Evolutionary conservation across 345 rosid genomes (phyloP).

Genomic region (Conringia planisiliqua): DNA sequence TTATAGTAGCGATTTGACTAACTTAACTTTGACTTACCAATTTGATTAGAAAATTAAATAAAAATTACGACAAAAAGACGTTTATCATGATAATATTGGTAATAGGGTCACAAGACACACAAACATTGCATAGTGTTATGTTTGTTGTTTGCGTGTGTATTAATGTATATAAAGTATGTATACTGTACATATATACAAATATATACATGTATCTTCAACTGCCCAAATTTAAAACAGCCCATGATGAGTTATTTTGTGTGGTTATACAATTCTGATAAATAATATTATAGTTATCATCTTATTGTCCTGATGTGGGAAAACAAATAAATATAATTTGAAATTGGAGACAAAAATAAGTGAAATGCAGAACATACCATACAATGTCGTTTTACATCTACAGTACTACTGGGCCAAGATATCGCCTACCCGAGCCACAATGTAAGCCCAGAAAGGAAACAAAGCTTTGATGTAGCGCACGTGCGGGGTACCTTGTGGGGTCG

Average conservation of each 20-base stretch:
- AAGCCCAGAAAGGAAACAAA: conserved; percentile 29
- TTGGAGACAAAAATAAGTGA: background rate
- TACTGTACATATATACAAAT: background rate
- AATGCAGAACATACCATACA: background rate
- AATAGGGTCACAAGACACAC: conserved; percentile 15
- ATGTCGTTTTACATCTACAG: conserved; percentile 12
- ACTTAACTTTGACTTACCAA: background rate
- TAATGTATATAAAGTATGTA: background rate
- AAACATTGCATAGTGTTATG: conserved; percentile 27
- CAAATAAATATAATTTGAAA: background rate
- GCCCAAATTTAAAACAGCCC: conserved; percentile 3
- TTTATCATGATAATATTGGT: background rate
- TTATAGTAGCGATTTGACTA: background rate
- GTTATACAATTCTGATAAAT: background rate
- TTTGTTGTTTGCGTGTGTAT: conserved; percentile 26
- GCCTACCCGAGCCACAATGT: background rate
- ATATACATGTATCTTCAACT: conserved; percentile 20
- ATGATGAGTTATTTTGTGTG: conserved; percentile 19
- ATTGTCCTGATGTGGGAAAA: background rate
- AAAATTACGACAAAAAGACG: background rate
- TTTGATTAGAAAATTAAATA: background rate
- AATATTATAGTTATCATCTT: background rate
- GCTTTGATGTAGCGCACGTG: conserved; percentile 26
- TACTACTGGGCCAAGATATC: conserved; percentile 20
- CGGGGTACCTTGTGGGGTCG: conserved; percentile 7